These are phyloP conservation scores for Fusarium guadeloupense DNA, from an alignment of 2,329 filamentous ascomycete genomes.

Conservation along the genomic window DNA sequence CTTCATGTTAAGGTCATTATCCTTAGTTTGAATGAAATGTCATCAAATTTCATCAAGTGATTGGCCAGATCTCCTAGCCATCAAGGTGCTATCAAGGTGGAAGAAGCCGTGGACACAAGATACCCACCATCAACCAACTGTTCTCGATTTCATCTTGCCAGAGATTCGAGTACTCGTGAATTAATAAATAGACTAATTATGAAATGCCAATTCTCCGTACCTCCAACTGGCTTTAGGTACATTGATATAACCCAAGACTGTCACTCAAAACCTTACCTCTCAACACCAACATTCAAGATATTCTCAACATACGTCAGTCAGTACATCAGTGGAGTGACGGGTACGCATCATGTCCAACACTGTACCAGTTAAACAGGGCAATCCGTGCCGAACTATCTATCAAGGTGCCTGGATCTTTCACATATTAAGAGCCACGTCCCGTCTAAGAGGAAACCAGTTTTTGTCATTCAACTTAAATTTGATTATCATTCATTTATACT, in stretches of 20 bases:
- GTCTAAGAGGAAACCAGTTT: background rate
- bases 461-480: conserved; percentile 33
- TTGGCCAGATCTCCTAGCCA: background rate
- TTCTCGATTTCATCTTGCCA: no score
- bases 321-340: conserved; percentile 3
- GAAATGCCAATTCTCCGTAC: no score
- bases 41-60: background rate
- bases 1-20: background rate
- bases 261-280: background rate
- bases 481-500: conserved; percentile 38
- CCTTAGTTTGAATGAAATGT: background rate
- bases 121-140: no score
- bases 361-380: conserved; percentile 17
- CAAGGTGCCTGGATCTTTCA: conserved; percentile 23
- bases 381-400: conserved; percentile 9
- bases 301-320: background rate
- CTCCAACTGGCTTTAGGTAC: no score
- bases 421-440: conserved; percentile 14
- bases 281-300: background rate
- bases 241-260: background rate
- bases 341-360: conserved; percentile 8
- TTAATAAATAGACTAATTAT: no score
- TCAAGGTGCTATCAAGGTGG: conserved; percentile 7
- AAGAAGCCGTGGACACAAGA: no score
- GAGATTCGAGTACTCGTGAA: no score